phyloP scores from a whole-genome alignment of 1,284 basidiomycete species.

The Trametes sp. region DNA sequence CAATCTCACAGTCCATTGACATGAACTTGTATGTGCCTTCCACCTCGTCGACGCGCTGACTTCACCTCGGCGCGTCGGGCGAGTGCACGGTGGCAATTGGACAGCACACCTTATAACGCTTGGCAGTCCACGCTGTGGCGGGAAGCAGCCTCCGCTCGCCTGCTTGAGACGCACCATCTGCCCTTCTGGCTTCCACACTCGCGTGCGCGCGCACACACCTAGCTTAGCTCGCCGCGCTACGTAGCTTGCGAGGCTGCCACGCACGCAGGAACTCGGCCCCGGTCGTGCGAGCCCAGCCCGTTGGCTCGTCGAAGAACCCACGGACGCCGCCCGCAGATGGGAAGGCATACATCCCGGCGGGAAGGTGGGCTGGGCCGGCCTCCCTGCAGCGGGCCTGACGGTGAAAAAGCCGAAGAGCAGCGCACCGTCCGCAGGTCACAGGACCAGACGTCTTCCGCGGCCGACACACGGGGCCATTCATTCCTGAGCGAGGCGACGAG shows the following conservation, averaged over 20 bases:
- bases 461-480: background rate
- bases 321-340: conserved; percentile 10
- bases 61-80: conserved; percentile 8
- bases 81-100: conserved; percentile 12
- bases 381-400: background rate
- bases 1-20: background rate
- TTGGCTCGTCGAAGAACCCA: conserved; percentile 9
- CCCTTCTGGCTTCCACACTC: background rate
- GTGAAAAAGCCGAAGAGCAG: background rate
- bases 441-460: background rate
- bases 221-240: background rate
- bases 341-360: conserved; percentile 8
- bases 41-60: background rate
- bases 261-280: conserved; percentile 23
- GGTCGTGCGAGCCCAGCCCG: conserved; percentile 24
- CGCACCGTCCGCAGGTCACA: background rate
- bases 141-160: background rate
- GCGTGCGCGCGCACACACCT: background rate
- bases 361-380: background rate
- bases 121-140: conserved; percentile 24
- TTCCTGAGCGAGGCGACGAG: background rate
- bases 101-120: conserved; percentile 18
- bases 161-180: background rate
- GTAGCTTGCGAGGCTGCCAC: conserved; percentile 4
- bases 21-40: background rate